Evolutionary conservation across 345 rosid genomes (phyloP).

Genomic region (Pistacia atlantica): DNA sequence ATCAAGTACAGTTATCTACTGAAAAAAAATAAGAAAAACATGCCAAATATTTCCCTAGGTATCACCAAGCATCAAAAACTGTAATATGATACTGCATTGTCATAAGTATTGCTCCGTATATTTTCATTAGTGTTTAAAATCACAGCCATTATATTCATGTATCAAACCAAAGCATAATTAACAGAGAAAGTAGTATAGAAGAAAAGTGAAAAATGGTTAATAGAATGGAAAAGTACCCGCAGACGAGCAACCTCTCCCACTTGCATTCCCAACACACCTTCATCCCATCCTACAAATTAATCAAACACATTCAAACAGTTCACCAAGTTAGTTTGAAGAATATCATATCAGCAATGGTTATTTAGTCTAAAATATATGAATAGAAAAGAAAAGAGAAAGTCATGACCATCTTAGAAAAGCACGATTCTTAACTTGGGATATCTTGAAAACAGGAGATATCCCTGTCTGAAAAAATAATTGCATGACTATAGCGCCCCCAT

Average conservation of each 20-base stretch:
- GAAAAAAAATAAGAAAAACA: too few relatives aligned
- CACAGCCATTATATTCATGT: neutral
- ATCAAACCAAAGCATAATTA: neutral
- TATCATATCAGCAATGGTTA: neutral
- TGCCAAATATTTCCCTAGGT: neutral
- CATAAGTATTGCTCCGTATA: neutral
- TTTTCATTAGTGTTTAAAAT: neutral
- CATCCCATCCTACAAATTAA: conserved; percentile 86
- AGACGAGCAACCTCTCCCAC: conserved; percentile 91
- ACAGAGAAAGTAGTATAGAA: neutral
- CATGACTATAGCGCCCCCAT: neutral
- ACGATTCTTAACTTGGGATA: neutral
- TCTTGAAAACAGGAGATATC: neutral
- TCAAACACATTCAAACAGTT: conserved; percentile 10
- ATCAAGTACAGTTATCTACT: neutral
- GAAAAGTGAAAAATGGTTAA: neutral
- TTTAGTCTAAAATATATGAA: neutral
- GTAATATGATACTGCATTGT: neutral
- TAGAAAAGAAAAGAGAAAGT: neutral
- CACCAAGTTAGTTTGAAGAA: neutral
- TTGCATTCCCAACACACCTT: conserved; percentile 97
- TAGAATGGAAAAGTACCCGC: conserved; percentile 50
- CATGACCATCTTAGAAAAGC: neutral
- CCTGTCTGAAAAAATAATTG: neutral
- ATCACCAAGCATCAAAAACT: neutral